These are phyloP conservation scores for Alternaria arborescens DNA, from an alignment of 2,329 filamentous ascomycete genomes.

Conservation along the genomic window DNA sequence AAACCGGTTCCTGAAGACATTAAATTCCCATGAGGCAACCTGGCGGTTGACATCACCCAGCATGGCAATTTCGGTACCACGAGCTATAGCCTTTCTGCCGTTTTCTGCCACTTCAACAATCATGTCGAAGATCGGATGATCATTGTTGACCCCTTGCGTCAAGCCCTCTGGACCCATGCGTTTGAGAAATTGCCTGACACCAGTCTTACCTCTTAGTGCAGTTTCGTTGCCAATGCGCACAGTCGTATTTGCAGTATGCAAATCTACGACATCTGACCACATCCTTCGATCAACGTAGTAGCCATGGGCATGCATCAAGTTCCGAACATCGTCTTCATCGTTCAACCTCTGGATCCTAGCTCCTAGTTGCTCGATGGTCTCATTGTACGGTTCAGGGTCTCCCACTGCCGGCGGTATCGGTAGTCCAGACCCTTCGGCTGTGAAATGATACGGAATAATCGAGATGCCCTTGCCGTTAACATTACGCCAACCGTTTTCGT, in stretches of 20 bases:
- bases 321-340: conserved; percentile 35
- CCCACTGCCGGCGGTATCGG: conserved; percentile 23
- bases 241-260: conserved; percentile 24
- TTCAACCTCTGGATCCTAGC: conserved; percentile 29
- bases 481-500: conserved; percentile 33
- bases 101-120: conserved; percentile 29
- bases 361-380: conserved; percentile 8
- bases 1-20: conserved; percentile 33
- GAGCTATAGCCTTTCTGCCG: conserved; percentile 25
- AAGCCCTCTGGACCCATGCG: conserved; percentile 33
- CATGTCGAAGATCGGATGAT: conserved; percentile 37
- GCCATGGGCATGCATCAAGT: conserved; percentile 35
- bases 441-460: conserved; percentile 36
- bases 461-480: conserved; percentile 23
- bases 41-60: conserved; percentile 29
- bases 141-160: conserved; percentile 34
- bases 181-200: conserved; percentile 26
- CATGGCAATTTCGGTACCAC: conserved; percentile 37
- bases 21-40: conserved; percentile 36
- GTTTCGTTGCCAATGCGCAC: conserved; percentile 16
- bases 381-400: conserved; percentile 18
- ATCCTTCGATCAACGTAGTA: conserved; percentile 38
- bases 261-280: conserved; percentile 31
- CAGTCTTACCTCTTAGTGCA: conserved; percentile 21
- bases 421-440: conserved; percentile 29